Evolutionary conservation across 2,329 filamentous ascomycete genomes (phyloP), one percentile per base, ranked within the genome.

Genomic region (Phaeosphaeria sp.): DNA sequence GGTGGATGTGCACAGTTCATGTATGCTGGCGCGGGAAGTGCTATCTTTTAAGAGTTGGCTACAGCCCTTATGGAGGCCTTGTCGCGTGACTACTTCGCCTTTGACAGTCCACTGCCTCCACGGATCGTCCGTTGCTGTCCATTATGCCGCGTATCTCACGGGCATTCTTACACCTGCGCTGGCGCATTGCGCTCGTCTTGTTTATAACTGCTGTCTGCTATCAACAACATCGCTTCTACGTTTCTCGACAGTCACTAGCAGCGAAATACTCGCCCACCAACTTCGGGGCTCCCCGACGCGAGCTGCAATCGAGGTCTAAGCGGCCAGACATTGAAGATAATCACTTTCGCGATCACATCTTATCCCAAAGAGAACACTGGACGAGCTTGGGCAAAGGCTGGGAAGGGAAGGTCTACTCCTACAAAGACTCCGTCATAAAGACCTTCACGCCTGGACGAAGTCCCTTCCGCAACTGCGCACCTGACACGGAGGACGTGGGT

Each of bases 381-480:
- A 58, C 51, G 21, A 51, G 58, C 6, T 51, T 73, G 27, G 67
- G 69, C 4, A n/a, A 59, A 6, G 70, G 69, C 9, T 67, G 60
- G 57, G 69, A 73, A 51, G 70, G 70, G 18, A 66, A 60, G 15
- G 68, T 66, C 8, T 72, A 59, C 45, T 51, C 48, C 15, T 70
- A 65, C 7, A 56, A 65, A 30, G 55, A 63, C 39, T 65, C 55
- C 2, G 69, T 70, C 1, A 73, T 73, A 56, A 72, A 72, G 46
- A 73, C 67, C 2, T 72, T 69, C 27, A 63, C 57, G 11, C 60
- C 68, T 25, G 67, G 57, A 9, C 54, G 55, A 13, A 69, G 68
- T 54, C 68, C 70, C 3, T 67, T 70, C 33, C 64, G 70, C 2
- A 73, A 73, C 25, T 73, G 70, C 49, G 60, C 58, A 8, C 55